Percentiles rank a stretch among this genome's conserved stretches.
phyloP scores from a whole-genome alignment of 2,329 filamentous ascomycete genomes.

The Nemania diffusa region DNA sequence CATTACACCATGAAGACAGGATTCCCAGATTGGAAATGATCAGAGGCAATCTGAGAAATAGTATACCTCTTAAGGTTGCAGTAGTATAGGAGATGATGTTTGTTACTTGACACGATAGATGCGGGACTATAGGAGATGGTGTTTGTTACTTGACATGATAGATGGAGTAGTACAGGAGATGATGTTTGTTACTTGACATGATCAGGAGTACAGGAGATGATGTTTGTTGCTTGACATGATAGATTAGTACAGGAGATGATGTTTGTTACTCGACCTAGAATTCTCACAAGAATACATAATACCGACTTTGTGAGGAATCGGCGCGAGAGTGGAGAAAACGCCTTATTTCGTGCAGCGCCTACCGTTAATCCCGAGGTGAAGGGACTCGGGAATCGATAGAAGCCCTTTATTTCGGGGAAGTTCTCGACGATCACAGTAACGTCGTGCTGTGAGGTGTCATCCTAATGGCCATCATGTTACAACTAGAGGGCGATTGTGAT shows the following conservation, averaged over 20 bases:
- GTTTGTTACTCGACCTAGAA: constrained; percentile 7
- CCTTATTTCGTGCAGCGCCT: constrained; percentile 32
- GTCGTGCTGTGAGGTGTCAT: constrained; percentile 31
- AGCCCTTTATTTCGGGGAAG: constrained; percentile 27
- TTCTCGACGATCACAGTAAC: constrained; percentile 32
- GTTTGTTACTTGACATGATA: too few species aligned
- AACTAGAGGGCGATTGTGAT: background rate
- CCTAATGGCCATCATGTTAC: constrained; percentile 6
- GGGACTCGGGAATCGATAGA: constrained; percentile 35
- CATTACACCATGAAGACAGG: constrained; percentile 35
- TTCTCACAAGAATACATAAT: constrained; percentile 5
- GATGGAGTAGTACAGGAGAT: constrained; percentile 13
- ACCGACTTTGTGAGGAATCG: constrained; percentile 35
- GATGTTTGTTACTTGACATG: constrained; percentile 12
- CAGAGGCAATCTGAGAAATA: constrained; percentile 31
- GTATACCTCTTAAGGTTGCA: constrained; percentile 12
- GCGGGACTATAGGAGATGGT: too few species aligned
- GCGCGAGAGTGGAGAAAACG: constrained; percentile 32
- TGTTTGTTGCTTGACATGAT: too few species aligned
- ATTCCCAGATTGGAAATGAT: constrained; percentile 33
- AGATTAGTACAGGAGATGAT: constrained; percentile 15
- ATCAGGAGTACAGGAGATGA: too few species aligned
- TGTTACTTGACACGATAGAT: constrained; percentile 15
- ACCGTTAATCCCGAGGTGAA: constrained; percentile 26
- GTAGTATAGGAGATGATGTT: constrained; percentile 16